phyloP scores from a whole-genome alignment of 345 rosid species.

The Trapa bicornis region DNA sequence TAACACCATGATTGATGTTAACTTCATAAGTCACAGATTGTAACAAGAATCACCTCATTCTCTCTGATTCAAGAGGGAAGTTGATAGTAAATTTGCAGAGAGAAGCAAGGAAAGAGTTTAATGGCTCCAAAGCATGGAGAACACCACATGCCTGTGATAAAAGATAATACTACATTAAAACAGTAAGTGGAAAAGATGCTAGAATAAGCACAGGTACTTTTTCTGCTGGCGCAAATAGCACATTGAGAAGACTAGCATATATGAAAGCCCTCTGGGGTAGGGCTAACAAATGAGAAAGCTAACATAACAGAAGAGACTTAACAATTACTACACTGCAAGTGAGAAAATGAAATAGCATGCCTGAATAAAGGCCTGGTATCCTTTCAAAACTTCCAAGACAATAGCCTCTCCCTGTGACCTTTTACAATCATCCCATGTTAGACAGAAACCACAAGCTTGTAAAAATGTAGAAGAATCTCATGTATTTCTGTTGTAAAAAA shows the following conservation, averaged over 20 bases:
- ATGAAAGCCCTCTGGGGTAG: conserved; percentile 2
- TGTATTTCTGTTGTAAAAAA: not conserved
- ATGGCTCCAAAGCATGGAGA: conserved; percentile 89
- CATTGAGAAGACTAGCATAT: not conserved
- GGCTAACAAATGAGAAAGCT: not conserved
- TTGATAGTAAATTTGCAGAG: conserved; percentile 87
- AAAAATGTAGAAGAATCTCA: not conserved
- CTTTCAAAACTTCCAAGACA: conserved; percentile 88
- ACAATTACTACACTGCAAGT: not conserved
- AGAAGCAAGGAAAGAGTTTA: conserved; percentile 91
- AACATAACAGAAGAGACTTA: not conserved
- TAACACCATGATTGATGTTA: not conserved
- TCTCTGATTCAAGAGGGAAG: conserved; percentile 70
- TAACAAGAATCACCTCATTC: conserved; percentile 41
- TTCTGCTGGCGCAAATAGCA: not conserved
- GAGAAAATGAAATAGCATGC: conserved; percentile 18
- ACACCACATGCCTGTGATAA: conserved; percentile 89
- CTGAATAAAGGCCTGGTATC: conserved; percentile 99
- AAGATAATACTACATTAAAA: conserved; percentile 9
- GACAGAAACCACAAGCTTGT: conserved; percentile 4
- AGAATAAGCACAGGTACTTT: not conserved
- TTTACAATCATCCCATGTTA: conserved; percentile 27
- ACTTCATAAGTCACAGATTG: not conserved
- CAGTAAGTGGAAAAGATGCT: not conserved
- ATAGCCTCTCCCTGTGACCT: conserved; percentile 99